These are phyloP conservation scores for Nelumbo lutea DNA, from an alignment of 164 flowering plant species.

Conservation along the genomic window DNA sequence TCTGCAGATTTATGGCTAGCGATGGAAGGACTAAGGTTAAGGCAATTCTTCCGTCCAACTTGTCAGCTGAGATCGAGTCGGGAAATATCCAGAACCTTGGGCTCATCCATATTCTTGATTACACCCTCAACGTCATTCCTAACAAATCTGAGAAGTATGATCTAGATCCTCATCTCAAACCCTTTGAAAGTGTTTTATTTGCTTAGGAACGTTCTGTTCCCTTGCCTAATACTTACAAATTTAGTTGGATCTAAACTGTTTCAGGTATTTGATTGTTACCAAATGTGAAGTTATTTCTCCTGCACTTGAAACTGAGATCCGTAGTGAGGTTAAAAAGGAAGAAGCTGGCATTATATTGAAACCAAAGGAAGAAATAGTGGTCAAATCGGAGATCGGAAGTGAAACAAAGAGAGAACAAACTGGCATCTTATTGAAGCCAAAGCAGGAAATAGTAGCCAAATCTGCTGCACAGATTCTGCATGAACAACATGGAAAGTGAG, in stretches of 20 bases:
- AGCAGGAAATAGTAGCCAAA: conserved; percentile 64
- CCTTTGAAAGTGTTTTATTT: not conserved
- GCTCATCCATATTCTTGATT: conserved; percentile 65
- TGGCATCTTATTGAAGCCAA: conserved; percentile 65
- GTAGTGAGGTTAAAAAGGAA: conserved; percentile 30
- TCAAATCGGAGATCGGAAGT: conserved; percentile 26
- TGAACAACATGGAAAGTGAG: conserved; percentile 81
- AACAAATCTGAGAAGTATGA: conserved; percentile 67
- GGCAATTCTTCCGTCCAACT: conserved; percentile 52
- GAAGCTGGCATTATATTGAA: conserved; percentile 17
- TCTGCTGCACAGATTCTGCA: conserved; percentile 84
- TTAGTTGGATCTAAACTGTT: conserved; percentile 1
- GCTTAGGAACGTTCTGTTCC: not conserved
- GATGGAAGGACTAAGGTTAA: conserved; percentile 74
- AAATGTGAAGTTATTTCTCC: conserved; percentile 83
- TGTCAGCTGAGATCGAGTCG: conserved; percentile 52
- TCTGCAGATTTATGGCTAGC: conserved; percentile 55
- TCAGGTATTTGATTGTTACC: conserved; percentile 29
- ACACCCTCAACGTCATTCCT: conserved; percentile 71
- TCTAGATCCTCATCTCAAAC: not conserved
- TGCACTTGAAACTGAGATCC: conserved; percentile 66
- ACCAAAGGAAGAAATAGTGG: conserved; percentile 6
- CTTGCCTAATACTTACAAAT: not conserved
- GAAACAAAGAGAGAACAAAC: conserved; percentile 24
- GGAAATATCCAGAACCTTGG: conserved; percentile 84